Evolutionary conservation across 129 eudicot genomes (phyloP).

Genomic region (Helianthus annuus): DNA sequence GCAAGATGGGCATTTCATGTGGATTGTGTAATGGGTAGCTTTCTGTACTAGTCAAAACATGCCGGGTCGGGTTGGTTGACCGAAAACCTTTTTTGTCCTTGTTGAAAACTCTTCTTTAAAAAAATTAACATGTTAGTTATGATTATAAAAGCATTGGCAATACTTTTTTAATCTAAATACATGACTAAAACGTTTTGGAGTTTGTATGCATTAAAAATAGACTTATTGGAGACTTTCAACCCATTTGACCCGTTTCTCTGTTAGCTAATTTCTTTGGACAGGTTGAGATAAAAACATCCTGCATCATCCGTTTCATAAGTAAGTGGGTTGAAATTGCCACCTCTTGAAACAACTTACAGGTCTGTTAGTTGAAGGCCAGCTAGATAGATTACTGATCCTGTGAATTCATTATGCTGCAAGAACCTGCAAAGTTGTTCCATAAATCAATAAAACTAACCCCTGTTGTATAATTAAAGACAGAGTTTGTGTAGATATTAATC

Average conservation of each 20-base stretch:
- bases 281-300: background rate
- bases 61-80: background rate
- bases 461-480: background rate
- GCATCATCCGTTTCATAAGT: background rate
- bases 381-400: conserved; percentile 82
- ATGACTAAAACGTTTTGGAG: background rate
- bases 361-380: conserved; percentile 70
- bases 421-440: conserved; percentile 50
- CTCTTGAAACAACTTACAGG: conserved; percentile 52
- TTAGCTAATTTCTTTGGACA: background rate
- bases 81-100: background rate
- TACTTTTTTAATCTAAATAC: too few species aligned
- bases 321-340: background rate
- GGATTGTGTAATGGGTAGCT: background rate
- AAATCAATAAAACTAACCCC: conserved; percentile 2
- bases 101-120: too few species aligned
- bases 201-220: background rate
- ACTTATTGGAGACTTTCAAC: background rate
- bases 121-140: too few species aligned
- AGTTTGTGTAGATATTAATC: background rate
- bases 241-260: background rate
- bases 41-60: background rate
- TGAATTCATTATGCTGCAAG: conserved; percentile 73
- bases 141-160: too few species aligned
- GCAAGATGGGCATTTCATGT: background rate